Percentiles rank a stretch among this genome's conserved stretches.
Conservation (phyloP, 192 early-diverging fungal genomes). For the Coemansia sp. region DNA sequence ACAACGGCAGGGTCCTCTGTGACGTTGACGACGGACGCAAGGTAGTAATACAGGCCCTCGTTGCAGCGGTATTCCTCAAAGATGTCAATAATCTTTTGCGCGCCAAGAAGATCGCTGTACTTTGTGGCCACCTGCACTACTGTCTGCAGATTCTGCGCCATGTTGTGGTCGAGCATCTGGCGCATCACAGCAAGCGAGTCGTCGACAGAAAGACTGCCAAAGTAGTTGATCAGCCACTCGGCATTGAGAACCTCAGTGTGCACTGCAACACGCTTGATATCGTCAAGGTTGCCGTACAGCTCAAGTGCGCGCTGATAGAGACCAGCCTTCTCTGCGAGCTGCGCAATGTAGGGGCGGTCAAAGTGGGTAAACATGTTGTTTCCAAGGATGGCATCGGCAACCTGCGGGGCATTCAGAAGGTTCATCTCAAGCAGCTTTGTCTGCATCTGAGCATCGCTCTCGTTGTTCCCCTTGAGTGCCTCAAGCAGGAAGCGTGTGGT, state of each 20-base stretch:
- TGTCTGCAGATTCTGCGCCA: constrained; percentile 93
- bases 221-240: constrained; percentile 94
- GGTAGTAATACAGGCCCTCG: constrained; percentile 96
- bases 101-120: constrained; percentile 93
- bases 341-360: constrained; percentile 86
- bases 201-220: constrained; percentile 94
- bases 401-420: constrained; percentile 93
- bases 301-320: constrained; percentile 94
- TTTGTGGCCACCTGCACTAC: constrained; percentile 95
- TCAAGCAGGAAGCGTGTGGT: constrained; percentile 96
- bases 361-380: constrained; percentile 97
- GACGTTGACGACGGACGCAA: constrained; percentile 94
- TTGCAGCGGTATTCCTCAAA: constrained; percentile 91
- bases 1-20: constrained; percentile 93
- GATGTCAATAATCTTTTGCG: constrained; percentile 82
- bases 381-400: constrained; percentile 96
- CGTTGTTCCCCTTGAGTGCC: constrained; percentile 89
- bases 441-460: constrained; percentile 90
- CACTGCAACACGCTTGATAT: constrained; percentile 91
- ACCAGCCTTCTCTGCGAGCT: constrained; percentile 96
- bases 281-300: constrained; percentile 93
- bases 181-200: constrained; percentile 92
- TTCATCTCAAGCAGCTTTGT: constrained; percentile 98
- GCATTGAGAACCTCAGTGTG: constrained; percentile 81
- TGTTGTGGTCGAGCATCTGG: constrained; percentile 90